Conservation (phyloP, 139 green algal genomes). For the Coelastrella sp. region DNA sequence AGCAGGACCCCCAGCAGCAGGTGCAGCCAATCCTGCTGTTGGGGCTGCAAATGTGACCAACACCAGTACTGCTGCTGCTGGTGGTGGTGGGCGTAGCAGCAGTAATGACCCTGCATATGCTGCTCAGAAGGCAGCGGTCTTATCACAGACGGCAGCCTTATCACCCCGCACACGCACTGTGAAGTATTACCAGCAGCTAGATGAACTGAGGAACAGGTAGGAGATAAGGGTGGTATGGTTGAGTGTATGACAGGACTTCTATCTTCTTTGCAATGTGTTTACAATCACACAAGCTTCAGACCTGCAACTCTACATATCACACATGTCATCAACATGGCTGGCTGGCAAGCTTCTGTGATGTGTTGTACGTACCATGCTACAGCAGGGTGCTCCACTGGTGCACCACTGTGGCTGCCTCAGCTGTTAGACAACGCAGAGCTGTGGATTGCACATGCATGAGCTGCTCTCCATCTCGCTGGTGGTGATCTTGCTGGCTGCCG, state of each 20-base stretch:
- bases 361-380: too few relatives aligned
- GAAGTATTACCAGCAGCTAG: conserved; percentile 17
- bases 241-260: background rate
- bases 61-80: background rate
- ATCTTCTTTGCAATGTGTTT: too few relatives aligned
- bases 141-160: background rate
- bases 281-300: too few relatives aligned
- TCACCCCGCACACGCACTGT: conserved; percentile 9
- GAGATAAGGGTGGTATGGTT: background rate
- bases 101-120: background rate
- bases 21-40: background rate
- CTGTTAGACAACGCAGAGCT: too few relatives aligned
- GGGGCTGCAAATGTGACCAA: background rate
- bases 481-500: too few relatives aligned
- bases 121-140: background rate
- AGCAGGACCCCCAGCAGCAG: background rate
- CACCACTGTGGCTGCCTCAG: too few relatives aligned
- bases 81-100: background rate
- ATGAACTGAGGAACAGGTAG: conserved; percentile 21
- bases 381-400: too few relatives aligned
- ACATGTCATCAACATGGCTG: too few relatives aligned
- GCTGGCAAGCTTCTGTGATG: too few relatives aligned
- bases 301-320: too few relatives aligned
- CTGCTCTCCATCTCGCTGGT: too few relatives aligned
- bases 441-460: too few relatives aligned